Percentiles rank a stretch among this genome's conserved stretches.
Conservation (phyloP, 2,329 filamentous ascomycete species). For the Sporothrix brasiliensis region DNA sequence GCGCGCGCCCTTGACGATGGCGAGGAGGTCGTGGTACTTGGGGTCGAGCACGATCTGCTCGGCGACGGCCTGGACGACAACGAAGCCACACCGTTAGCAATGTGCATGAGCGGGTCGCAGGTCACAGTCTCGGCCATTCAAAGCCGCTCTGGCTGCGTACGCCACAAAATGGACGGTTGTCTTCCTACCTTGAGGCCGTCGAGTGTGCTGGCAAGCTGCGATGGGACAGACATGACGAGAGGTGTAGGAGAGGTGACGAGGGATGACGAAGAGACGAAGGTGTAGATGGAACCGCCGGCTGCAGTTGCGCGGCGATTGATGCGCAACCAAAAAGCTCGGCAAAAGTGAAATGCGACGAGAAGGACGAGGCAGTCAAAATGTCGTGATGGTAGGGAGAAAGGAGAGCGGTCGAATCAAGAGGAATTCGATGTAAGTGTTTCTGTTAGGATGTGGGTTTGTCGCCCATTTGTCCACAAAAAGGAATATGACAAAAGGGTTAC, state of each 20-base stretch:
- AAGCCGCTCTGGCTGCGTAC: background rate
- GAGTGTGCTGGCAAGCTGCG: conserved; percentile 17
- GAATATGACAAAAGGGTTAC: background rate
- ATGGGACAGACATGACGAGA: conserved; percentile 18
- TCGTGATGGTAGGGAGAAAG: background rate
- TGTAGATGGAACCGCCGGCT: background rate
- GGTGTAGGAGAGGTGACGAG: background rate
- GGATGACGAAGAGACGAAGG: background rate
- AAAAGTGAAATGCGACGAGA: conserved; percentile 3
- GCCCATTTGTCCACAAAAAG: background rate
- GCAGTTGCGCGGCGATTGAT: conserved; percentile 10
- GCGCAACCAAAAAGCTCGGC: conserved; percentile 22
- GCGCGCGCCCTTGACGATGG: conserved; percentile 87
- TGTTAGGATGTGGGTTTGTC: conserved; percentile 10
- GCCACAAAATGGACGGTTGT: background rate
- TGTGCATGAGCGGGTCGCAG: background rate
- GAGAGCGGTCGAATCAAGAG: background rate
- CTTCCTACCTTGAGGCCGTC: conserved; percentile 23
- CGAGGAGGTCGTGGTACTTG: conserved; percentile 79
- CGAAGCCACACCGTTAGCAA: background rate
- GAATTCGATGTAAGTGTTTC: background rate
- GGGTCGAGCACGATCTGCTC: conserved; percentile 82
- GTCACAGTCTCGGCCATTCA: conserved; percentile 19
- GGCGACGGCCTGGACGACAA: conserved; percentile 61
- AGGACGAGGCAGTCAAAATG: background rate